These are phyloP conservation scores for Primulina tabacum DNA, from an alignment of 257 asterid genomes.

Conservation along the genomic window DNA sequence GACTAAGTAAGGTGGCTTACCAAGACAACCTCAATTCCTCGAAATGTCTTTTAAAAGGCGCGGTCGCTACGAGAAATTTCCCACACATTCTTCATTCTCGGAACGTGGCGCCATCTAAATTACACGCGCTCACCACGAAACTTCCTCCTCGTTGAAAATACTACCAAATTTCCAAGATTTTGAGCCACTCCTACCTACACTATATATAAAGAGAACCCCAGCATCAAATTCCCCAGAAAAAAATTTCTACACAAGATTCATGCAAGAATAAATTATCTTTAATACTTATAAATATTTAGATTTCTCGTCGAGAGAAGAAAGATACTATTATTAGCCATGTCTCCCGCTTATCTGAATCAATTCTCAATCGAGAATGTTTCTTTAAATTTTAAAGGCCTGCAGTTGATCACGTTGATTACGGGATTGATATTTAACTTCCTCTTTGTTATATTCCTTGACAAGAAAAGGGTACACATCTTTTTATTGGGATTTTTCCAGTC, in stretches of 20 bases:
- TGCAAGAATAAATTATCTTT: conserved; percentile 3
- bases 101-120: not conserved
- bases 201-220: conserved; percentile 12
- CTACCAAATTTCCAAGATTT: conserved; percentile 6
- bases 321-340: conserved; percentile 29
- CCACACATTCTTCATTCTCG: not conserved
- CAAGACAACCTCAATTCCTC: not conserved
- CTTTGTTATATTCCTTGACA: conserved; percentile 29
- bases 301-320: not conserved
- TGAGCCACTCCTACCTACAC: not conserved
- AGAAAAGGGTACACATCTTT: conserved; percentile 26
- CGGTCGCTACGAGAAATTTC: not conserved
- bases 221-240: not conserved
- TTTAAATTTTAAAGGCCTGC: conserved; percentile 26
- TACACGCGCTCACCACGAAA: conserved; percentile 26
- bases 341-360: conserved; percentile 27
- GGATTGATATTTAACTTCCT: conserved; percentile 32
- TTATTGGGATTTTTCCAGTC: conserved; percentile 20
- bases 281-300: too few species aligned
- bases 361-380: conserved; percentile 31
- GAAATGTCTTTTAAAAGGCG: not conserved
- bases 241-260: not conserved
- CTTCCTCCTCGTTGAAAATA: conserved; percentile 27
- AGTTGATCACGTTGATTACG: conserved; percentile 22
- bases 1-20: not conserved